phyloP scores from a whole-genome alignment of 202 grass and related monocot genomes.

The Schoenoplectus tabernaemontani region DNA sequence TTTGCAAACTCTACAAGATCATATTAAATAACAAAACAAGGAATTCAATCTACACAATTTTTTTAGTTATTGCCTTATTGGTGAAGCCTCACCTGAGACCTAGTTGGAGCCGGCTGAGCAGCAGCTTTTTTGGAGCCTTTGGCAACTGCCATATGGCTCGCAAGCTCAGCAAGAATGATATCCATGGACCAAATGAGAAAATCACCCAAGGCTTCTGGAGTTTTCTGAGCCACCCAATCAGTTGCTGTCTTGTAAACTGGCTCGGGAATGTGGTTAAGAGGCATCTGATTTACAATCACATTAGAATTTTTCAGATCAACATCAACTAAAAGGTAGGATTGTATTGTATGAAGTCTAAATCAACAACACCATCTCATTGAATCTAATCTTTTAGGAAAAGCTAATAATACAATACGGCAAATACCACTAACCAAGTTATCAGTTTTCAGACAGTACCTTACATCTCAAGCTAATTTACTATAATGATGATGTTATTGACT shows the following conservation, averaged over 20 bases:
- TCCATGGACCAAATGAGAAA: slow-evolving; percentile 94
- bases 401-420: background rate
- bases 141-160: slow-evolving; percentile 38
- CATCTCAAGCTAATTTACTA: background rate
- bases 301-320: slow-evolving; percentile 13
- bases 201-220: slow-evolving; percentile 55
- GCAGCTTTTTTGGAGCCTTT: slow-evolving; percentile 68
- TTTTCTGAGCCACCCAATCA: slow-evolving; percentile 72
- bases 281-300: slow-evolving; percentile 38
- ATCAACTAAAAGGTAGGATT: background rate
- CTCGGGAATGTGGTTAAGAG: slow-evolving; percentile 67
- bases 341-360: background rate
- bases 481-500: background rate
- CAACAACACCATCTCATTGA: background rate
- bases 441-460: background rate
- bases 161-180: slow-evolving; percentile 70
- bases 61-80: background rate
- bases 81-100: slow-evolving; percentile 58
- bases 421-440: background rate
- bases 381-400: background rate
- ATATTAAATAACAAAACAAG: background rate
- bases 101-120: slow-evolving; percentile 49
- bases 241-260: slow-evolving; percentile 61
- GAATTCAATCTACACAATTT: background rate
- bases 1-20: background rate